Conservation (phyloP, 495 filamentous ascomycete genomes). For the Trichoderma virens region DNA sequence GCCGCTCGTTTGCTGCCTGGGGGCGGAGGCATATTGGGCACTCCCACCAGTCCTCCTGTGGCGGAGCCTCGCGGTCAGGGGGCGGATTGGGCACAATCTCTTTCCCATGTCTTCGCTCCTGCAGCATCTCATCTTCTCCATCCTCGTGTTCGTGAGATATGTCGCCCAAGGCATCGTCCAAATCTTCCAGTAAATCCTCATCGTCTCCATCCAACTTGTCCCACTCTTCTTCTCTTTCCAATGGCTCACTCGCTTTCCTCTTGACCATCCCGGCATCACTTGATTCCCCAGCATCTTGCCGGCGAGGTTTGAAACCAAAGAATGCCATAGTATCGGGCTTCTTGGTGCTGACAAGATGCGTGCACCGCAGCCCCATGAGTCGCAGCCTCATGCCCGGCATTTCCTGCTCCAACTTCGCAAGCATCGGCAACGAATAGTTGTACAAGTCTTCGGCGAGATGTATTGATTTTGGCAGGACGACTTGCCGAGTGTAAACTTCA, state of each 20-base stretch:
- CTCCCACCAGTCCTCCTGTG: conserved; percentile 55
- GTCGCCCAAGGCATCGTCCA: background rate
- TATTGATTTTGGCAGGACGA: conserved; percentile 63
- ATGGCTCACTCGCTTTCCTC: conserved; percentile 11
- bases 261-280: conserved; percentile 7
- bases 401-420: conserved; percentile 79
- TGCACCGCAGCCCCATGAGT: conserved; percentile 82
- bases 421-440: conserved; percentile 70
- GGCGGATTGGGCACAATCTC: conserved; percentile 43
- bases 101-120: conserved; percentile 33
- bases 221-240: conserved; percentile 42
- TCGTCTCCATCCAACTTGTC: conserved; percentile 60
- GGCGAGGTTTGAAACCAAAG: conserved; percentile 54
- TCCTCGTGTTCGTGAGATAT: background rate
- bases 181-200: background rate
- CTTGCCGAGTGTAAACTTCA: conserved; percentile 81
- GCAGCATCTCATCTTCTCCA: background rate
- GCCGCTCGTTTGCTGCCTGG: conserved; percentile 64
- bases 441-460: conserved; percentile 74
- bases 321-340: conserved; percentile 65
- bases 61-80: conserved; percentile 17
- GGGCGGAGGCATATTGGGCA: conserved; percentile 79
- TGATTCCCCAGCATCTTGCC: conserved; percentile 13
- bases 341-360: conserved; percentile 77
- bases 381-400: conserved; percentile 73